phyloP scores from a whole-genome alignment of 1,284 basidiomycete genomes.

The Stereum hirsutum region DNA sequence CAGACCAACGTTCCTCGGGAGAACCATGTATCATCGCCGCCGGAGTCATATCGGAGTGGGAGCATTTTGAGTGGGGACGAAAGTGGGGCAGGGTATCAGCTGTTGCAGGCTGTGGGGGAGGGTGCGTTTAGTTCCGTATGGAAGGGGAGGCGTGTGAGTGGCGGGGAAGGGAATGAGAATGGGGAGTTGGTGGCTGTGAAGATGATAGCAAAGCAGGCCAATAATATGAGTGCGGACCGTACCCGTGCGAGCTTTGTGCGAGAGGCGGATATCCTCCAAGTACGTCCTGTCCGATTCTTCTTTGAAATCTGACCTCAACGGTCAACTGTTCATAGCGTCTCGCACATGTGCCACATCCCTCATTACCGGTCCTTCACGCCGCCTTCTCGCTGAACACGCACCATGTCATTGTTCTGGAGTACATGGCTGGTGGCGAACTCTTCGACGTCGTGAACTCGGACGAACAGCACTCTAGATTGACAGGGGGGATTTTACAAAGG shows the following conservation, averaged over 20 bases:
- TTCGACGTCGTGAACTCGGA: conserved; percentile 71
- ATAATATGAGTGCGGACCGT: conserved; percentile 2
- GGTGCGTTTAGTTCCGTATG: conserved; percentile 76
- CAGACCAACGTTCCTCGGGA: not conserved
- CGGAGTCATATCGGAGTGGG: conserved; percentile 5
- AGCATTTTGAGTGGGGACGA: conserved; percentile 13
- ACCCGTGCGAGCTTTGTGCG: conserved; percentile 80
- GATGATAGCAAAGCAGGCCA: conserved; percentile 60
- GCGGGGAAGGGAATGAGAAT: conserved; percentile 9
- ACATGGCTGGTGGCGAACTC: conserved; percentile 76
- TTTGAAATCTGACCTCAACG: conserved; percentile 7
- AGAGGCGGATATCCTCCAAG: conserved; percentile 81
- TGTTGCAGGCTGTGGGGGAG: conserved; percentile 54
- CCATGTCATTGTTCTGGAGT: conserved; percentile 79
- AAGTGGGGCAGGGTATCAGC: conserved; percentile 24
- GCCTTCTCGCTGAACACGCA: conserved; percentile 70
- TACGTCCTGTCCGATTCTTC: conserved; percentile 19
- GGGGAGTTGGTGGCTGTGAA: conserved; percentile 69
- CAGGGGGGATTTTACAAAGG: conserved; percentile 56
- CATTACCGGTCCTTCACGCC: conserved; percentile 58
- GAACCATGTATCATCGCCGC: conserved; percentile 1
- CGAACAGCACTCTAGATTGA: conserved; percentile 35
- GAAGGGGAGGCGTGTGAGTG: conserved; percentile 11
- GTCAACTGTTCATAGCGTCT: conserved; percentile 6
- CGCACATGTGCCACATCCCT: conserved; percentile 56